A percentile compares a stretch with the other conserved stretches of the same genome.
Evolutionary conservation across 106 monocot genomes (phyloP).

Genomic region (Gastrodia elata): DNA sequence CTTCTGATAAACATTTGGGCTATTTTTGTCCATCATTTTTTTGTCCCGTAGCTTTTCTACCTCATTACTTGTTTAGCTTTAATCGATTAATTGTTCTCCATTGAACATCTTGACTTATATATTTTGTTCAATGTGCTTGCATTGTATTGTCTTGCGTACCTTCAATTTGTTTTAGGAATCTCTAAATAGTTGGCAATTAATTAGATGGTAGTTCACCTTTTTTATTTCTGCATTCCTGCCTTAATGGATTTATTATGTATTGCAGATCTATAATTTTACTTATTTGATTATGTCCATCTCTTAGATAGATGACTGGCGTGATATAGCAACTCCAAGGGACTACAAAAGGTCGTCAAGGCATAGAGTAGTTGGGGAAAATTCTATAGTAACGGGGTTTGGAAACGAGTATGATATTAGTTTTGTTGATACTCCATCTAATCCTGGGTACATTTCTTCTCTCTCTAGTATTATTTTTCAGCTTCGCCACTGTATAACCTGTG

Average conservation of each 20-base stretch:
- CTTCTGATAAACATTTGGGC: neutral
- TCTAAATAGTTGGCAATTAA: neutral
- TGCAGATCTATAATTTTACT: neutral
- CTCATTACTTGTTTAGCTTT: neutral
- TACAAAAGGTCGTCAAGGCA: conserved; percentile 49
- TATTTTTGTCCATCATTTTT: neutral
- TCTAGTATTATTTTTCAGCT: neutral
- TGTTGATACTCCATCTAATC: conserved; percentile 18
- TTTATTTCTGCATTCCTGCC: neutral
- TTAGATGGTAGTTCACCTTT: neutral
- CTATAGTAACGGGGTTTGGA: conserved; percentile 77
- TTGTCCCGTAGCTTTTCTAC: neutral
- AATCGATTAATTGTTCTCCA: neutral
- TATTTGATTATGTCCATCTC: conserved; percentile 6
- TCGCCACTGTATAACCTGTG: neutral
- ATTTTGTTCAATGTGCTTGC: neutral
- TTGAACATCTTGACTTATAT: no score
- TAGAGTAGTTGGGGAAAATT: conserved; percentile 53
- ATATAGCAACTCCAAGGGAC: conserved; percentile 70
- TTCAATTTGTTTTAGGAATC: neutral
- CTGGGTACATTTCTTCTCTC: conserved; percentile 31
- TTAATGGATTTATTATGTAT: neutral
- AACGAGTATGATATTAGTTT: conserved; percentile 27
- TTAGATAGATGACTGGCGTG: conserved; percentile 97
- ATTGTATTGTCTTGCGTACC: neutral